Base-by-base conservation (phyloP, 345 rosid genomes). In the Eucalyptus pauciflora region DNA sequence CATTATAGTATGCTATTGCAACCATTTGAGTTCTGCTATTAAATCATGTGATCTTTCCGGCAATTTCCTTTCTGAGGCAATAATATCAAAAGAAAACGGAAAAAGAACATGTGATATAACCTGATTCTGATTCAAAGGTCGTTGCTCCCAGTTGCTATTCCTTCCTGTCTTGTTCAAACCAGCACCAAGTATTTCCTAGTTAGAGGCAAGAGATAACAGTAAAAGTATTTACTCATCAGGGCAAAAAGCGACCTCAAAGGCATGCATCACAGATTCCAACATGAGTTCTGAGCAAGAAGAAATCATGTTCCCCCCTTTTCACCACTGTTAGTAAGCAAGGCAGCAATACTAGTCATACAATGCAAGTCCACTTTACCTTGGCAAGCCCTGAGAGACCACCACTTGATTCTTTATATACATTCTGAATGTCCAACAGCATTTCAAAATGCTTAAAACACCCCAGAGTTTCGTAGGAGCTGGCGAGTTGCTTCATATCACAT, bases 341-440 rank as follows among this genome's bases (percentile, higher is more conserved):
- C 20, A 85, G 22, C 31, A 48, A 48, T 24, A 46, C 4, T 27
- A 45, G 50, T 9, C 31, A 17, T 46, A 24, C 2, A 22, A 50
- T 9, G 87, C 43, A 86, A n/a, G 86, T 85, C 86, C 87, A 50
- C 50, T n/a, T 86, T 90, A 96, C 98, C 96, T 95, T 89, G 1
- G 97, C 94, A 89, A 97, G 97, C 54, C 98, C 98, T 17, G 99
- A 94, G 51, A 95, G 93, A 87, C 99, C 99, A 83, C 99, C 99
- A 88, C 90, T 91, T 17, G 89, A 86, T 89, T 96, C 96, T 92
- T 90, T 95, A 94, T 94, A 96, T 46, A 97, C 89, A 85, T 92
- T 94, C 90, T 95, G 98, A 91, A 98, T 91, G 91, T 96, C 99
- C 88, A 98, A 91, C 87, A 97, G 88, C 98, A 95, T 97, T 90